phyloP scores from a whole-genome alignment of 305 asterid species.

The Ilex paraguariensis region DNA sequence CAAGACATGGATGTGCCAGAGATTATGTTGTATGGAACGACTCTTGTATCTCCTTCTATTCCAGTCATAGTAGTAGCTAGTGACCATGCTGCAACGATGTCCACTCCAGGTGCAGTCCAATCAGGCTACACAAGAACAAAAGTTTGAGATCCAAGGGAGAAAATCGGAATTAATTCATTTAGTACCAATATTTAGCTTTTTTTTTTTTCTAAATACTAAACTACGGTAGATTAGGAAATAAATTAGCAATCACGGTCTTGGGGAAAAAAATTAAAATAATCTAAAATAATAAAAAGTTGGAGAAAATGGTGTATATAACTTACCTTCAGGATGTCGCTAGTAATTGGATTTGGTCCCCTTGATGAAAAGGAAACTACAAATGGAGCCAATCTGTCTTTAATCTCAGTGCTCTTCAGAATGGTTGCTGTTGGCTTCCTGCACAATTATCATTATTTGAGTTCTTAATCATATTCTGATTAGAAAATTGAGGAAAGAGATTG shows the following conservation, averaged over 20 bases:
- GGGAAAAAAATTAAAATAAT: not conserved
- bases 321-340: not conserved
- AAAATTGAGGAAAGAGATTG: not conserved
- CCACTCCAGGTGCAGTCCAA: conserved; percentile 59
- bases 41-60: conserved; percentile 31
- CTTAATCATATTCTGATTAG: not conserved
- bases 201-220: not conserved
- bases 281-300: not conserved
- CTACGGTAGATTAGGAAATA: too few relatives aligned
- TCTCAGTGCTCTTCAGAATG: not conserved
- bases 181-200: too few relatives aligned
- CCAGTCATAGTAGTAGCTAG: conserved; percentile 34
- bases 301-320: not conserved
- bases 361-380: not conserved
- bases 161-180: not conserved
- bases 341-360: not conserved
- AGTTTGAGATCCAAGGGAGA: not conserved
- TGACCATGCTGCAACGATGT: conserved; percentile 77
- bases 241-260: too few relatives aligned
- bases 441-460: not conserved
- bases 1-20: conserved; percentile 75
- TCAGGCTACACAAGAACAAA: conserved; percentile 39
- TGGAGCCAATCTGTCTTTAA: not conserved
- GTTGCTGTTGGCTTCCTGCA: conserved; percentile 1
- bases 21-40: conserved; percentile 44